A percentile compares a stretch with the other conserved stretches of the same genome.
These are phyloP conservation scores for Hypseocharis bilobata DNA, from an alignment of 441 rosid genomes.

Conservation along the genomic window DNA sequence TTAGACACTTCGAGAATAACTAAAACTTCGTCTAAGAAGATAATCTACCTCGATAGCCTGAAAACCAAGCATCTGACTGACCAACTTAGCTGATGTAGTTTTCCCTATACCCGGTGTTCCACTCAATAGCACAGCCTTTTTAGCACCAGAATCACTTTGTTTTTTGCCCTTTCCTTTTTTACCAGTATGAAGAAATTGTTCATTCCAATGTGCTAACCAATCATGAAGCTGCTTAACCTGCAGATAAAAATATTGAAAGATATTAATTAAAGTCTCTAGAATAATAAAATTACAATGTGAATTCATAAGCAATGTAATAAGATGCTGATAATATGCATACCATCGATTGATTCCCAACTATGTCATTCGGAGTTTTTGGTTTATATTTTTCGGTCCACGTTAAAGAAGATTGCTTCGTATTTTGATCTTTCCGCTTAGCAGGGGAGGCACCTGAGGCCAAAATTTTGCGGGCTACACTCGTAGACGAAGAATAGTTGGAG, in stretches of 20 bases:
- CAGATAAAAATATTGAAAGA: slow-evolving; percentile 11
- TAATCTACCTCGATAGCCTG: slow-evolving; percentile 72
- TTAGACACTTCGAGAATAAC: slow-evolving; percentile 17
- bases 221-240: slow-evolving; percentile 86
- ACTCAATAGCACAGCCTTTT: slow-evolving; percentile 77
- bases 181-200: slow-evolving; percentile 53
- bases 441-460: slow-evolving; percentile 26
- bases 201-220: slow-evolving; percentile 79
- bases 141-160: slow-evolving; percentile 54
- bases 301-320: background rate
- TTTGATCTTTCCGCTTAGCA: slow-evolving; percentile 42
- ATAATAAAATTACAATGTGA: background rate
- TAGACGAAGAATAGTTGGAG: slow-evolving; percentile 30
- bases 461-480: slow-evolving; percentile 26
- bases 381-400: slow-evolving; percentile 83
- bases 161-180: slow-evolving; percentile 67
- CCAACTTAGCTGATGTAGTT: slow-evolving; percentile 85
- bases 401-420: slow-evolving; percentile 36
- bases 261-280: slow-evolving; percentile 1
- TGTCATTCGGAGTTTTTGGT: slow-evolving; percentile 72
- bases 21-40: background rate
- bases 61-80: slow-evolving; percentile 82
- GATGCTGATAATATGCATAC: slow-evolving; percentile 28
- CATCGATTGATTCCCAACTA: slow-evolving; percentile 83
- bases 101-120: slow-evolving; percentile 97